Evolutionary conservation across 2,329 filamentous ascomycete genomes (phyloP).

Genomic region (Chaetomiaceae sp.): DNA sequence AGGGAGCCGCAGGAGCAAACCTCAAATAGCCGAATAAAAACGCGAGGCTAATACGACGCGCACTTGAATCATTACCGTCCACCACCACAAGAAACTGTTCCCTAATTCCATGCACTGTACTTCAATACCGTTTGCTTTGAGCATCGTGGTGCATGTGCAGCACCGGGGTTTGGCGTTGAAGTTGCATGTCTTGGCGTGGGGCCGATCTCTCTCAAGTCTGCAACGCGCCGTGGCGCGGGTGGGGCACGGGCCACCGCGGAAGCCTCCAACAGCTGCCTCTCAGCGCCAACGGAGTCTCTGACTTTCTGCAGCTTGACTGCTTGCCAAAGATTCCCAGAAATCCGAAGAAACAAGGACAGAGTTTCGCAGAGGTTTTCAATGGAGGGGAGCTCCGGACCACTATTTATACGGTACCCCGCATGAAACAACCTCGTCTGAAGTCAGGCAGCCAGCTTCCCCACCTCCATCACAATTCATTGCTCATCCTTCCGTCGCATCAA

Average conservation of each 20-base stretch:
- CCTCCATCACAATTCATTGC: too few species aligned
- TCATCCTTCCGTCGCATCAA: too few species aligned
- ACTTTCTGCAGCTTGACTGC: constrained; percentile 19
- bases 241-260: constrained; percentile 20
- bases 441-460: constrained; percentile 20
- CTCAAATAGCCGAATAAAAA: not conserved
- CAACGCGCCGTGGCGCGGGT: constrained; percentile 17
- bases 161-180: constrained; percentile 7
- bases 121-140: not conserved
- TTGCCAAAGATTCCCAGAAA: constrained; percentile 13
- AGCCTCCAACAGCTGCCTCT: not conserved
- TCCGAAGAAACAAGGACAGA: constrained; percentile 12
- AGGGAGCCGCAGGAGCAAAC: not conserved
- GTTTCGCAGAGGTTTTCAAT: constrained; percentile 17
- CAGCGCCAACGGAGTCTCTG: constrained; percentile 13
- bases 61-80: not conserved
- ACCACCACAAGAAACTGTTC: not conserved
- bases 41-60: too few species aligned
- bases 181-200: not conserved
- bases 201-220: constrained; percentile 5
- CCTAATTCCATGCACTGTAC: too few species aligned
- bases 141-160: not conserved
- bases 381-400: constrained; percentile 15
- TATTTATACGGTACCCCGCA: constrained; percentile 28
- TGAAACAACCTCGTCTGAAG: constrained; percentile 6